phyloP scores from a whole-genome alignment of 345 rosid genomes.

The Arabis alpina region DNA sequence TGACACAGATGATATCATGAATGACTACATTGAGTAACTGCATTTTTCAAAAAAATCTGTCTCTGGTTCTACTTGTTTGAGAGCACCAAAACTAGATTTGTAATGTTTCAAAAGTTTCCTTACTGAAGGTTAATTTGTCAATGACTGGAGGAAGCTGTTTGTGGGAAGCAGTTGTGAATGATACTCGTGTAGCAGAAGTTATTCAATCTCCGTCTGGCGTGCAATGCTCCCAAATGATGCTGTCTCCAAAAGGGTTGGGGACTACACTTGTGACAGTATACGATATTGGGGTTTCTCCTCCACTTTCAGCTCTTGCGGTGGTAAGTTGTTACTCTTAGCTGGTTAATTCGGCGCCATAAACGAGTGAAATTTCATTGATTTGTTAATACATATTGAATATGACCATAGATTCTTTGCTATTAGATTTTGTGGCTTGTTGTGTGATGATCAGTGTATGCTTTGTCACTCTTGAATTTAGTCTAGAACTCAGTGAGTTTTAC shows the following conservation, averaged over 20 bases:
- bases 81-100: conserved; percentile 16
- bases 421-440: conserved; percentile 11
- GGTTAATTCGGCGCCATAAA: not conserved
- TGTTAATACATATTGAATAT: conserved; percentile 15
- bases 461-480: conserved; percentile 2
- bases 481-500: conserved; percentile 12
- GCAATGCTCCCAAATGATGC: conserved; percentile 72
- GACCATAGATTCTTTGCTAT: not conserved
- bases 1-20: conserved; percentile 12
- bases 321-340: conserved; percentile 48
- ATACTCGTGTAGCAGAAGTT: conserved; percentile 81
- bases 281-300: conserved; percentile 85
- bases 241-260: conserved; percentile 85
- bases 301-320: conserved; percentile 68
- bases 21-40: conserved; percentile 3
- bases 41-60: no score
- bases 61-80: conserved; percentile 5
- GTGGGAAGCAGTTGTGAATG: conserved; percentile 78
- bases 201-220: conserved; percentile 67
- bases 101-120: conserved; percentile 25
- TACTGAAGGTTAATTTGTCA: conserved; percentile 75
- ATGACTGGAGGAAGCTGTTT: conserved; percentile 92
- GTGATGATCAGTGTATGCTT: conserved; percentile 8
- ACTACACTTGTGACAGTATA: conserved; percentile 72
- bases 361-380: conserved; percentile 14